Base-by-base conservation (phyloP, 208 protist species). In the Leishmania arabica region DNA sequence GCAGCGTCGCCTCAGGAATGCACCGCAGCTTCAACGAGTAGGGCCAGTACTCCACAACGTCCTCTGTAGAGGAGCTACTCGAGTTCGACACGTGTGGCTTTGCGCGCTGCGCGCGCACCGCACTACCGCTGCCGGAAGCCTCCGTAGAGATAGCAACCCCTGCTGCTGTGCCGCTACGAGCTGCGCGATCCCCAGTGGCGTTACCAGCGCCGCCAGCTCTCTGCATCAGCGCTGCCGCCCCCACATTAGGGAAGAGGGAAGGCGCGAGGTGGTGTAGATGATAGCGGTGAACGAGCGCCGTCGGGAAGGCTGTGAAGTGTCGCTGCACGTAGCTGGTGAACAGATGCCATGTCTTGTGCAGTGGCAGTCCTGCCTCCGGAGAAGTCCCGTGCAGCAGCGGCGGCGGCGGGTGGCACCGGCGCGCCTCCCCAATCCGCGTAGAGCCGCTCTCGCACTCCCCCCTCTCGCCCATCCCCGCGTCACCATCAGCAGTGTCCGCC, bases 201-300 rank as follows among this genome's bases (percentile, higher is more conserved):
- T 27, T 15, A 11, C 9, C 71, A 42, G 8, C 45, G 13, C 19
- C 49, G 1, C 71, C 24, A 42, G 17, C 13, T 54, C 71, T 21
- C 45, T 53, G 40, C 71, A 31, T 4, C 71, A 42, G 17, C 27
- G 49, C 51, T 13, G 9, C 45, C 31, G 19, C 19, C 24, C 51
- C 53, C 31, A 47, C 9, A 5, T 91, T 65, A 8, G 94, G 94
- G 53, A 97, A 96, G 54, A 94, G 84, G 9, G 68, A 69, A 0
- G 90, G 86, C 0, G 94, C 92, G 21, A 97, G 83, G 45, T 76
- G 81, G 71, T 94, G 77, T 5, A 97, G 85, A 72, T 97, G 94
- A 71, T 96, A 95, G 47, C 94, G 91, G 69, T 97, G 94, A 40
- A 90, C 86, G 0, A 96, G 85, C 8, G 94, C 94, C 17, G 94